A percentile compares a stretch with the other conserved stretches of the same genome.
Evolutionary conservation across 345 rosid genomes (phyloP).

Genomic region (Schrenkiella parvula): DNA sequence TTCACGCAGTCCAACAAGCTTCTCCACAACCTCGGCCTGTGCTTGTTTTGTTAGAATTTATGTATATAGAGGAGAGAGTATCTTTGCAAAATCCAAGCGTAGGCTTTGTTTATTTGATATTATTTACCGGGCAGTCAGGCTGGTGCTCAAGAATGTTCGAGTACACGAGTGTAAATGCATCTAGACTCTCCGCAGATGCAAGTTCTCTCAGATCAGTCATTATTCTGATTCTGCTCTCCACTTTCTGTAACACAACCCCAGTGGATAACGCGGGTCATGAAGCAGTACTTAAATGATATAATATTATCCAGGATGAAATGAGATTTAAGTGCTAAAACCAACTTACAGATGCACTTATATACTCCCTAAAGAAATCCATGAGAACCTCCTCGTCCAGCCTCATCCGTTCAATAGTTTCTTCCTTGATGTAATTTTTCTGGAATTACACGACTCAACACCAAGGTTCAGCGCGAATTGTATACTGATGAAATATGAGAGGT

Average conservation of each 20-base stretch:
- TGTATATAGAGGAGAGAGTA: neutral
- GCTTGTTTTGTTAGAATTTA: neutral
- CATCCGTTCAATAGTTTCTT: conserved; percentile 96
- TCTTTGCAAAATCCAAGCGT: neutral
- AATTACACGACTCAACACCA: conserved; percentile 25
- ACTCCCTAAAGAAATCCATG: conserved; percentile 94
- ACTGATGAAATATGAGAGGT: conserved; percentile 1
- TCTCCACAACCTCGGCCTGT: conserved; percentile 98
- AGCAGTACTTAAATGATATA: neutral
- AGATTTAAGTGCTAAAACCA: neutral
- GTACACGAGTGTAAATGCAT: conserved; percentile 88
- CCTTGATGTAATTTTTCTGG: conserved; percentile 87
- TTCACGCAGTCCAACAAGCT: conserved; percentile 89
- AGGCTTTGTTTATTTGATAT: conserved; percentile 5
- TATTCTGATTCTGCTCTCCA: conserved; percentile 84
- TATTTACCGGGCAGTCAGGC: conserved; percentile 90
- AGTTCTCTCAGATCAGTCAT: conserved; percentile 94
- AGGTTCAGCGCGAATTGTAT: neutral
- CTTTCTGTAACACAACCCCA: conserved; percentile 58
- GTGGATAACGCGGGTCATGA: neutral
- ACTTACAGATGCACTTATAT: conserved; percentile 83
- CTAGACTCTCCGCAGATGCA: conserved; percentile 97
- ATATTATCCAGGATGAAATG: neutral
- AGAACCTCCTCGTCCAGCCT: conserved; percentile 95
- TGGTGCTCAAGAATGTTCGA: conserved; percentile 96